Conservation (phyloP, 2,329 filamentous ascomycete species). For the Epichloe sibirici region DNA sequence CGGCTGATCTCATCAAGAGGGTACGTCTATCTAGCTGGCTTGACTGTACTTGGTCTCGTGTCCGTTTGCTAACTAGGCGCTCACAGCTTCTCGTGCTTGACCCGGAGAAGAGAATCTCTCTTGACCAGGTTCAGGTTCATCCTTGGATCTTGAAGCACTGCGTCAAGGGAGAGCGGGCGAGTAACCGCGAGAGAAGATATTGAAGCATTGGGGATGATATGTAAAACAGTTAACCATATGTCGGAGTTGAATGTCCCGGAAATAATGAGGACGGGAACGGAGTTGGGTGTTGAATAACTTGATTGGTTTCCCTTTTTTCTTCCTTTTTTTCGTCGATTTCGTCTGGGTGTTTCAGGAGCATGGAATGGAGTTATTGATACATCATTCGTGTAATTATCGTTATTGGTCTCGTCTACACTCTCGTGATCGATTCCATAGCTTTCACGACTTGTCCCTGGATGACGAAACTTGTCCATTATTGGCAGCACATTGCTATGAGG, state of each 20-base stretch:
- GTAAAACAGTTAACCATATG: slow-evolving; percentile 7
- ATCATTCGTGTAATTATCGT: slow-evolving; percentile 6
- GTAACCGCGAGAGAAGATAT: slow-evolving; percentile 34
- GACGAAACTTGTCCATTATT: background rate
- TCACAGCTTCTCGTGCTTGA: slow-evolving; percentile 76
- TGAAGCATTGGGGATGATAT: slow-evolving; percentile 5
- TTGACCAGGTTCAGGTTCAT: slow-evolving; percentile 79
- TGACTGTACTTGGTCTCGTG: background rate
- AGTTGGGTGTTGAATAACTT: slow-evolving; percentile 7
- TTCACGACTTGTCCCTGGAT: background rate
- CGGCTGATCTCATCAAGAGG: slow-evolving; percentile 82
- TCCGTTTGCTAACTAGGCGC: slow-evolving; percentile 13
- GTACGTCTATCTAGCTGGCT: slow-evolving; percentile 33
- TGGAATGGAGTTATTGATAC: slow-evolving; percentile 15
- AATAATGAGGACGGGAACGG: slow-evolving; percentile 1
- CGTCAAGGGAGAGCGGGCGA: slow-evolving; percentile 45
- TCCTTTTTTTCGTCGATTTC: background rate
- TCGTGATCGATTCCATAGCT: background rate
- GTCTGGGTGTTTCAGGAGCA: slow-evolving; percentile 13
- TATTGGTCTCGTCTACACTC: background rate
- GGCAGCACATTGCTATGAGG: background rate
- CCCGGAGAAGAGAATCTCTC: slow-evolving; percentile 80
- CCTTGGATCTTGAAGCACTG: slow-evolving; percentile 98
- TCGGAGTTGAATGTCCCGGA: slow-evolving; percentile 2
- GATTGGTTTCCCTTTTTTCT: background rate